Percentiles rank a stretch among this genome's conserved stretches.
Conservation (phyloP, 2,329 filamentous ascomycete species). For the Fusarium sacchari region DNA sequence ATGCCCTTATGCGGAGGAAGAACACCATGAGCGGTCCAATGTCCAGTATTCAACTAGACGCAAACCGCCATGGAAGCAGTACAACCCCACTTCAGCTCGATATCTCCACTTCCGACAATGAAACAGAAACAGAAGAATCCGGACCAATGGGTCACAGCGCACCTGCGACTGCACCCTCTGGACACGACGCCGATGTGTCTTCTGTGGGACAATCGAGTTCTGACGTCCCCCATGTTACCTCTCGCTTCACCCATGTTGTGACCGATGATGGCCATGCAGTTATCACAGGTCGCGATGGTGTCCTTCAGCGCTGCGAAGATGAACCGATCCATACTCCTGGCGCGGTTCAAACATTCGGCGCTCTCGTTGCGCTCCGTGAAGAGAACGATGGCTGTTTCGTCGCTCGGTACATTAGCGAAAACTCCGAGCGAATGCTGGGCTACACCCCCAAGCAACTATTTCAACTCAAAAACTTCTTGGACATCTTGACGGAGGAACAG, state of each 20-base stretch:
- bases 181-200: conserved; percentile 18
- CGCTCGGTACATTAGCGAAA: conserved; percentile 83
- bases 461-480: conserved; percentile 77
- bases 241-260: conserved; percentile 80
- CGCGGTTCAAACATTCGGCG: conserved; percentile 82
- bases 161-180: not conserved
- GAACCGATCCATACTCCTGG: conserved; percentile 91
- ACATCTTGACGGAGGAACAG: conserved; percentile 85
- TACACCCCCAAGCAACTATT: conserved; percentile 83
- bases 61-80: conserved; percentile 51
- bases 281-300: conserved; percentile 80
- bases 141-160: conserved; percentile 7
- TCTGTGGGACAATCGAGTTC: conserved; percentile 38
- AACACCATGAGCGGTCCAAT: conserved; percentile 52
- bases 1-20: conserved; percentile 44
- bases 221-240: conserved; percentile 66
- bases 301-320: conserved; percentile 84
- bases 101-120: conserved; percentile 47
- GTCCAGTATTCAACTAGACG: conserved; percentile 58
- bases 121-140: conserved; percentile 48
- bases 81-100: conserved; percentile 48
- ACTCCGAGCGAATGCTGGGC: conserved; percentile 78
- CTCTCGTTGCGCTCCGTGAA: conserved; percentile 78
- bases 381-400: conserved; percentile 73
- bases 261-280: conserved; percentile 83